A percentile compares a stretch with the other conserved stretches of the same genome.
These are phyloP conservation scores for Syzygium oleosum DNA, from an alignment of 345 rosid species.

Conservation along the genomic window DNA sequence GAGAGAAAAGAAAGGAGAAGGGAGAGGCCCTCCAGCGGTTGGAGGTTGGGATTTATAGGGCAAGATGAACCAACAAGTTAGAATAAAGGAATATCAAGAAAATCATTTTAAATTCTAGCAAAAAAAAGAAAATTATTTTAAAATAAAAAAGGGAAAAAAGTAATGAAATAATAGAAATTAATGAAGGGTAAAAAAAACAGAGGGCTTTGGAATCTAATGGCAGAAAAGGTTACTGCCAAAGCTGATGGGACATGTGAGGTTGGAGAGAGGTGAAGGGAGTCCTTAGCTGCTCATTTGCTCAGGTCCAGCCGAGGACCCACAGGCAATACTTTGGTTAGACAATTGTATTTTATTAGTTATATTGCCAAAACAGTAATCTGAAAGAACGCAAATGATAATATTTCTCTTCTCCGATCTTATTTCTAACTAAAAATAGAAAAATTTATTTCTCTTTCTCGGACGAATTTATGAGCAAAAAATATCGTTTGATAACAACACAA, in stretches of 20 bases:
- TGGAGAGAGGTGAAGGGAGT: background rate
- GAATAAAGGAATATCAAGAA: background rate
- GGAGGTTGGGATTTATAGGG: slow-evolving; percentile 36
- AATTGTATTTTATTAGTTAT: background rate
- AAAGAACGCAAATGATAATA: fast-evolving
- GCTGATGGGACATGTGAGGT: slow-evolving; percentile 35
- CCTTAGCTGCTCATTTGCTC: background rate
- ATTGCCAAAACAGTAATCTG: background rate
- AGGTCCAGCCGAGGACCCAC: slow-evolving; percentile 34
- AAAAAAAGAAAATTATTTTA: background rate
- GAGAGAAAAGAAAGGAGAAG: slow-evolving; percentile 5
- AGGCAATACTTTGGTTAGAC: background rate
- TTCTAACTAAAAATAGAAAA: too few relatives aligned
- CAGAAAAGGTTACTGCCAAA: background rate
- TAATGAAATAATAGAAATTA: background rate
- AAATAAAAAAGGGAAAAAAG: background rate
- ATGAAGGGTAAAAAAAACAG: background rate
- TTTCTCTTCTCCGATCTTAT: fast-evolving
- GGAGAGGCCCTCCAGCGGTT: background rate
- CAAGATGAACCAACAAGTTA: background rate
- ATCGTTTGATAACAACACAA: too few relatives aligned
- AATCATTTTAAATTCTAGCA: slow-evolving; percentile 1
- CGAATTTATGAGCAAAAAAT: too few relatives aligned
- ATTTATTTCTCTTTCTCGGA: too few relatives aligned
- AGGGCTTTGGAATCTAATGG: slow-evolving; percentile 13